phyloP scores from a whole-genome alignment of 495 filamentous ascomycete genomes.

The Xylaria telfairii region DNA sequence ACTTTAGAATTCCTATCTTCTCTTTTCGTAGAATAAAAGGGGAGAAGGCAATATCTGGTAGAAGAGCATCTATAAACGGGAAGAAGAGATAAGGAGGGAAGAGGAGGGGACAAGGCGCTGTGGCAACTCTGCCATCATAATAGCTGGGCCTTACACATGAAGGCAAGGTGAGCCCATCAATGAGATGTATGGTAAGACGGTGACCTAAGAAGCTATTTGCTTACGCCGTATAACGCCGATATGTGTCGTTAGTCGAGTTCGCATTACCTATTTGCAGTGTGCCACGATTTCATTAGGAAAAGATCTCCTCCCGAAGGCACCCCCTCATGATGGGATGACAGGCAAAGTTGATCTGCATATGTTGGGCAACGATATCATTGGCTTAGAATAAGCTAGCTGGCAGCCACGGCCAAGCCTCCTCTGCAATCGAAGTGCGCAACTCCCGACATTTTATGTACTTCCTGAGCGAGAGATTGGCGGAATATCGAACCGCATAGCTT shows the following conservation, averaged over 20 bases:
- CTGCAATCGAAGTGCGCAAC: not conserved
- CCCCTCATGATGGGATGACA: conserved; percentile 8
- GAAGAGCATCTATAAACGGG: not conserved
- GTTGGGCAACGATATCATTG: conserved; percentile 6
- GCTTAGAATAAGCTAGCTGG: not conserved
- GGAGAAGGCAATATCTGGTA: not conserved
- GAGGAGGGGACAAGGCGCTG: not conserved
- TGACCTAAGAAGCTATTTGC: not conserved
- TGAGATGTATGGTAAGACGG: not conserved
- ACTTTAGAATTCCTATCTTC: not conserved
- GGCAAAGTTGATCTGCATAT: not conserved
- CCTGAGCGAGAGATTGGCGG: not conserved
- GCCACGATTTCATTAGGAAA: conserved; percentile 1
- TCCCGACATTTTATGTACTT: not conserved
- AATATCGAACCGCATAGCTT: not conserved
- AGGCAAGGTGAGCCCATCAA: not conserved
- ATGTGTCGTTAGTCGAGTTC: conserved; percentile 20
- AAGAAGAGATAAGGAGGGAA: not conserved
- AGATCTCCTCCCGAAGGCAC: not conserved
- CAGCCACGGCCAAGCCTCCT: not conserved
- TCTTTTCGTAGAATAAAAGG: not conserved
- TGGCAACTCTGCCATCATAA: not conserved
- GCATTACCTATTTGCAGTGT: conserved; percentile 26
- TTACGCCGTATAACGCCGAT: conserved; percentile 7
- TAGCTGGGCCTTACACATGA: not conserved